Evolutionary conservation across 2,329 filamentous ascomycete species (phyloP).

Genomic region (Nigrospora osmanthi): DNA sequence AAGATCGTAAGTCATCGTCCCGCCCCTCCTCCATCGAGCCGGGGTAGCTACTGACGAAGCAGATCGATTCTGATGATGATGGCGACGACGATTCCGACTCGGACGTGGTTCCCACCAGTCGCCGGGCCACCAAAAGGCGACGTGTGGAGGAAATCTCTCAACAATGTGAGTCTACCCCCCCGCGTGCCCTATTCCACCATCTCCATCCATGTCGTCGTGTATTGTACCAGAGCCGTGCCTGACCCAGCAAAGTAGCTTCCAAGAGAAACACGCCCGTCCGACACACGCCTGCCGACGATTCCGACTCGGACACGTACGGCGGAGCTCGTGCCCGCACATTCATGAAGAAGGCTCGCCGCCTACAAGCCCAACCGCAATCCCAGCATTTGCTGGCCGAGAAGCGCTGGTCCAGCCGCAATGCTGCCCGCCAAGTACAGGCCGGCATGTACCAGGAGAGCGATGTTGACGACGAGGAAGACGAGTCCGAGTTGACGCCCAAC

Average conservation of each 20-base stretch:
- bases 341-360: slow-evolving; percentile 71
- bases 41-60: slow-evolving; percentile 3
- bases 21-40: neutral
- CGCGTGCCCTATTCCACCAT: neutral
- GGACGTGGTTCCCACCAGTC: slow-evolving; percentile 50
- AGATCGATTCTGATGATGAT: slow-evolving; percentile 40
- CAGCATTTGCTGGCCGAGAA: slow-evolving; percentile 68
- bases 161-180: slow-evolving; percentile 42
- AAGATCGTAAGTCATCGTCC: slow-evolving; percentile 39
- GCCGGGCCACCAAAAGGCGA: slow-evolving; percentile 60
- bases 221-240: slow-evolving; percentile 6
- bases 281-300: slow-evolving; percentile 49
- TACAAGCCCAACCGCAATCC: slow-evolving; percentile 56
- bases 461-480: slow-evolving; percentile 51
- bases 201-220: slow-evolving; percentile 3
- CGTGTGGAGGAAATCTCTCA: slow-evolving; percentile 55
- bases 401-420: slow-evolving; percentile 83
- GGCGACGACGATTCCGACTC: slow-evolving; percentile 63
- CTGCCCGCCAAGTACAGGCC: slow-evolving; percentile 57
- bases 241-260: slow-evolving; percentile 35
- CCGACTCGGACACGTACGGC: slow-evolving; percentile 72
- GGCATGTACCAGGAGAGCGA: slow-evolving; percentile 61
- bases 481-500: slow-evolving; percentile 58
- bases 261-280: slow-evolving; percentile 50
- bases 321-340: slow-evolving; percentile 61